A percentile compares a stretch with the other conserved stretches of the same genome.
Evolutionary conservation across 2,329 filamentous ascomycete species (phyloP).

Genomic region (Diaporthe ampelina): DNA sequence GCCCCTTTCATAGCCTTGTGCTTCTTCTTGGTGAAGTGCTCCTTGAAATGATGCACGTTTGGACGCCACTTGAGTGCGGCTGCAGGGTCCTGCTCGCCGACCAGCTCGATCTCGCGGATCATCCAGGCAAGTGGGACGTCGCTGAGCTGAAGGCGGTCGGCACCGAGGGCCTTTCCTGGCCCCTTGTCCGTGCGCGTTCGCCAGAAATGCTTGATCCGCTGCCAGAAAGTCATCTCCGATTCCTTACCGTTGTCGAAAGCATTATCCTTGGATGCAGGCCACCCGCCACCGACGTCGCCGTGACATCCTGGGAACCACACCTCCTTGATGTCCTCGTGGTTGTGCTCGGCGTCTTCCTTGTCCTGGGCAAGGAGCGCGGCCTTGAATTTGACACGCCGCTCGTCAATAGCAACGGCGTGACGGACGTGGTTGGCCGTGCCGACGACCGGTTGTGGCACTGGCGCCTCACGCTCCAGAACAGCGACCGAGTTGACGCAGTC

Average conservation of each 20-base stretch:
- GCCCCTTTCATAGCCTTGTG: slow-evolving; percentile 13
- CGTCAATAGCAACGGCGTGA: slow-evolving; percentile 67
- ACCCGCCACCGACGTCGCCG: slow-evolving; percentile 68
- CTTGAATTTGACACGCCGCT: slow-evolving; percentile 69
- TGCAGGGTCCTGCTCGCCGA: slow-evolving; percentile 50
- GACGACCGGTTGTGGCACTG: slow-evolving; percentile 53
- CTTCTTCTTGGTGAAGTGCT: slow-evolving; percentile 12
- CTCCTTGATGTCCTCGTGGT: slow-evolving; percentile 53
- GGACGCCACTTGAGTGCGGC: slow-evolving; percentile 54
- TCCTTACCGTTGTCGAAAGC: slow-evolving; percentile 44
- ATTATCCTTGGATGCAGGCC: slow-evolving; percentile 49
- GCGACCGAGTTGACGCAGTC: slow-evolving; percentile 68
- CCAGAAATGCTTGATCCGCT: slow-evolving; percentile 54
- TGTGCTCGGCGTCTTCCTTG: slow-evolving; percentile 43
- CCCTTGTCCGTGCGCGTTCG: slow-evolving; percentile 51
- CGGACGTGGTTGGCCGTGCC: slow-evolving; percentile 62
- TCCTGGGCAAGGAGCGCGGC: slow-evolving; percentile 62
- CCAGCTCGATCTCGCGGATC: slow-evolving; percentile 61
- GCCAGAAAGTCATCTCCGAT: slow-evolving; percentile 49
- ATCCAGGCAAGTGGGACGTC: slow-evolving; percentile 67
- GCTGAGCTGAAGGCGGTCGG: slow-evolving; percentile 59
- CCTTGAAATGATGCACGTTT: slow-evolving; percentile 40
- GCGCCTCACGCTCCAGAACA: slow-evolving; percentile 55
- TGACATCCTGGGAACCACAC: slow-evolving; percentile 70
- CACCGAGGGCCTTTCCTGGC: slow-evolving; percentile 45